Evolutionary conservation across 805 yeast genomes (phyloP).

Genomic region (Kodamaea sagamina): DNA sequence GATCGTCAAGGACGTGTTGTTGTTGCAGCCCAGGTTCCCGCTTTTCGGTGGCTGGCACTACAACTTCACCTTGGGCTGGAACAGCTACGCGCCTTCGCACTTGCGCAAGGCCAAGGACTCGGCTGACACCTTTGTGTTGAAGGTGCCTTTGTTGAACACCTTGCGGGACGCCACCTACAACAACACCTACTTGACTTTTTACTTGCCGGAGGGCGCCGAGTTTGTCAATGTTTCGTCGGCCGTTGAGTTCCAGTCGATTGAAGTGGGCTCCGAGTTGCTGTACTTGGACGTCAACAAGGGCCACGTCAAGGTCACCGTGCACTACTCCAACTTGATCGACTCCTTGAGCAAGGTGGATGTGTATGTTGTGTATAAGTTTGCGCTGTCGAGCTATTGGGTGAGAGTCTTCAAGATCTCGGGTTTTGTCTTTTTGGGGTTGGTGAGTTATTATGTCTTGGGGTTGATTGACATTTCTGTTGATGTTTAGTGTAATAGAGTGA

Average conservation of each 20-base stretch:
- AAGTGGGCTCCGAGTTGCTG: constrained; percentile 46
- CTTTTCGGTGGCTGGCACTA: constrained; percentile 94
- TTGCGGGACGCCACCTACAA: constrained; percentile 71
- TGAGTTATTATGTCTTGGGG: constrained; percentile 50
- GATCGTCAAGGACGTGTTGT: constrained; percentile 44
- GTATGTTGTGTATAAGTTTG: constrained; percentile 62
- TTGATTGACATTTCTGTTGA: constrained; percentile 34
- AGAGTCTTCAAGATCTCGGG: constrained; percentile 71
- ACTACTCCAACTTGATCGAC: constrained; percentile 64
- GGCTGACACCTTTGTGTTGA: constrained; percentile 55
- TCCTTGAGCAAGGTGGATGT: constrained; percentile 60
- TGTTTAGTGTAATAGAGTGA: constrained; percentile 12
- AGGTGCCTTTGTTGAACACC: constrained; percentile 73
- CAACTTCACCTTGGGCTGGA: constrained; percentile 96
- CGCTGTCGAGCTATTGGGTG: constrained; percentile 50
- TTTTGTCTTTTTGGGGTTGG: constrained; percentile 59
- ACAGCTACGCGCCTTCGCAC: constrained; percentile 54
- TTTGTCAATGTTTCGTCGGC: constrained; percentile 60
- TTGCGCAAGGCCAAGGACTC: constrained; percentile 43
- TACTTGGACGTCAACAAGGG: constrained; percentile 78
- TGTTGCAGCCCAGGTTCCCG: constrained; percentile 88
- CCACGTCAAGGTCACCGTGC: constrained; percentile 69
- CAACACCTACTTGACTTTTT: constrained; percentile 57
- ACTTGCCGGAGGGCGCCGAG: constrained; percentile 86
- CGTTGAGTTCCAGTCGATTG: constrained; percentile 36